Evolutionary conservation across 2,329 filamentous ascomycete genomes (phyloP), one percentile per base, ranked within the genome.

Genomic region (Botryosphaeria dothidea): DNA sequence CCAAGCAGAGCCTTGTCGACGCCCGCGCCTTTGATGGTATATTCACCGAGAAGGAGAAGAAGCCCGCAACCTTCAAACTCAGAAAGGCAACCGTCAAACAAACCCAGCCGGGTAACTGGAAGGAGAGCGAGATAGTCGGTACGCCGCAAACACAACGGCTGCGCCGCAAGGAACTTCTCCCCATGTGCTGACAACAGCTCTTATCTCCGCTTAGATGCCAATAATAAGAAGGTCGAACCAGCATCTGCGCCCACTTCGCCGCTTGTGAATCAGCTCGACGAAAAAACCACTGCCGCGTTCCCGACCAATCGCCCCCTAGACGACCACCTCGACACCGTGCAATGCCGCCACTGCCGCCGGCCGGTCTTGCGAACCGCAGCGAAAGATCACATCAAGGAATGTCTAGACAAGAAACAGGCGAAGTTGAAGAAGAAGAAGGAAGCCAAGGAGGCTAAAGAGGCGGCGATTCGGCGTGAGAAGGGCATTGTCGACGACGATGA

Each of bases 331-430:
- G 92, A 96, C 68, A 85, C 92, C 9, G 88, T 95, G 58, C 79
- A 81, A 69, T 99, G 94, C 84, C 97, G 95, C 76, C 92, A 96
- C 76, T 99, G 94, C 81, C 97, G 95, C 79, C 93, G 96, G 72
- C 91, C 91, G 60, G 86, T 97, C 13, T 83, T 95, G 15, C 91
- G 90, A 71, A 87, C 87, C 34, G 88, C 88, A 0, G 90, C 92
- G 1, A 89, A 90, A 66, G 86, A 87, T 19, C 94, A 99, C 73
- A 92, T 97, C 66, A 89, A 90, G 41, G 87, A 90, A 51, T 99
- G 94, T 72, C 81, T 97, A 65, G 90, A 89, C 70, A 87, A 93
- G 64, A 97, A 96, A 80, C 92, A 86, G 68, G 86, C 88, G 72
- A 88, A 84, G 71, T 78, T 81, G 57, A 80, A 86, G 73, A 86